Percentiles rank a stretch among this genome's conserved stretches.
These are phyloP conservation scores for Neurospora sp. DNA, from an alignment of 2,329 filamentous ascomycete species.

Conservation along the genomic window DNA sequence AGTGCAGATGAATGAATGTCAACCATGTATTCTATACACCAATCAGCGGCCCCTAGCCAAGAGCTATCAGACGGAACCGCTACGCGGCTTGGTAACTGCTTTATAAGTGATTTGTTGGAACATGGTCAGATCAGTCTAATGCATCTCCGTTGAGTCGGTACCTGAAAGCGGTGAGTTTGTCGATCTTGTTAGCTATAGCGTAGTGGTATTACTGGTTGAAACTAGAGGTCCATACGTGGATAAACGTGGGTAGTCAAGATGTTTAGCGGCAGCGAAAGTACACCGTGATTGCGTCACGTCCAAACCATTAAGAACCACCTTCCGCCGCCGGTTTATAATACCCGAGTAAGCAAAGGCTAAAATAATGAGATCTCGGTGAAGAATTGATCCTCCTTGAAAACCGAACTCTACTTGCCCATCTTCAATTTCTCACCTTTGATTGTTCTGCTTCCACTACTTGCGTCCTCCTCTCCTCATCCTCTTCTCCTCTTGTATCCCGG, in stretches of 20 bases:
- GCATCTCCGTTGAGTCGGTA: neutral
- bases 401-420: neutral
- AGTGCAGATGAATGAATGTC: neutral
- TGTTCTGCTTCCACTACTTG: neutral
- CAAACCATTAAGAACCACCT: neutral
- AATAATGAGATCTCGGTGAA: neutral
- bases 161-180: neutral
- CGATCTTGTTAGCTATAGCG: neutral
- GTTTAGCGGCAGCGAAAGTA: neutral
- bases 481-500: neutral
- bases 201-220: neutral
- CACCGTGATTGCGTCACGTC: neutral
- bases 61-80: neutral
- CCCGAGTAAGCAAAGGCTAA: neutral
- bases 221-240: neutral
- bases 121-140: neutral
- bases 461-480: neutral
- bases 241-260: neutral
- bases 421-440: neutral
- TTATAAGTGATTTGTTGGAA: neutral
- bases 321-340: neutral
- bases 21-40: neutral
- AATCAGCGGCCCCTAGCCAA: neutral
- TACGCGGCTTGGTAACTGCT: neutral
- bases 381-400: neutral